Evolutionary conservation across 2,329 filamentous ascomycete genomes (phyloP).

Genomic region (Ramichloridium luteum): DNA sequence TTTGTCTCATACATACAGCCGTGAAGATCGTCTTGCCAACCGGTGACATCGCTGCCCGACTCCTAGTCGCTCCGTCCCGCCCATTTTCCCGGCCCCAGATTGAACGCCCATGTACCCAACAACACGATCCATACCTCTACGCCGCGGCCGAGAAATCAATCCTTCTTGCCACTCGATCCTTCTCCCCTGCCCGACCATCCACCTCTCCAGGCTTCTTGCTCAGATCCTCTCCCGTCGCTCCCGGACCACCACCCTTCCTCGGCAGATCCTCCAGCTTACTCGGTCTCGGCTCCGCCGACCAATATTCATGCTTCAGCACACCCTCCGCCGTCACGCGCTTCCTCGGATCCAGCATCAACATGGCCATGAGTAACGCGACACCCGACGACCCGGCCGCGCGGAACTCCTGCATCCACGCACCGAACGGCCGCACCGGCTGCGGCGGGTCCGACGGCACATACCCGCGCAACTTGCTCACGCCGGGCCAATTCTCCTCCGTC

Average conservation of each 20-base stretch:
- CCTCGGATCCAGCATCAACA: constrained; percentile 74
- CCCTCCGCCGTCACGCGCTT: constrained; percentile 66
- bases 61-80: no score
- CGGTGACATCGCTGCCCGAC: no score
- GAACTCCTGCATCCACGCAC: constrained; percentile 66
- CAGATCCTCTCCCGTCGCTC: constrained; percentile 71
- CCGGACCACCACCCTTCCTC: constrained; percentile 57
- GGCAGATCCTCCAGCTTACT: constrained; percentile 74
- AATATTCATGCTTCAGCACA: constrained; percentile 75
- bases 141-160: constrained; percentile 56
- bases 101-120: no score
- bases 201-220: constrained; percentile 62
- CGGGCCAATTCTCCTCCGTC: constrained; percentile 90
- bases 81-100: no score
- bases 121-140: no score
- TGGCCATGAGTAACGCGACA: constrained; percentile 77
- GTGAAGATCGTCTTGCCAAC: no score
- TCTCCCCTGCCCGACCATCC: constrained; percentile 37
- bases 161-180: constrained; percentile 61
- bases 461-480: constrained; percentile 65
- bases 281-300: constrained; percentile 70
- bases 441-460: constrained; percentile 60
- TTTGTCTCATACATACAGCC: no score
- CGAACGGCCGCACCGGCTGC: constrained; percentile 48
- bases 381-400: constrained; percentile 69